phyloP scores from a whole-genome alignment of 2,329 filamentous ascomycete genomes.

The Scorias spongiosa region DNA sequence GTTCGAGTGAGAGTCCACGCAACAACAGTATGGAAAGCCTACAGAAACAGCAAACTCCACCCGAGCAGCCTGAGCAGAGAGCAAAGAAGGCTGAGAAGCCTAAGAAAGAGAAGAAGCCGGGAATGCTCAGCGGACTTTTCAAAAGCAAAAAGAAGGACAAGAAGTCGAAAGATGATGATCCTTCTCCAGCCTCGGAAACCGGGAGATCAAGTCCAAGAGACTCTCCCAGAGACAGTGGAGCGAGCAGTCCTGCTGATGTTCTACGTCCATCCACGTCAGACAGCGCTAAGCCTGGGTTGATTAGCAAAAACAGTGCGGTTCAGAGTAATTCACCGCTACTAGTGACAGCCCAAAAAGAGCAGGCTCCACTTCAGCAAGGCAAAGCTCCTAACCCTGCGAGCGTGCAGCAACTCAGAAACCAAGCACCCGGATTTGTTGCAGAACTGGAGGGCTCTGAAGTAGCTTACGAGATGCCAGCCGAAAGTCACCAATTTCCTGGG shows the following conservation, averaged over 20 bases:
- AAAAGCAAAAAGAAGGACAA: conserved; percentile 52
- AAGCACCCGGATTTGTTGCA: conserved; percentile 12
- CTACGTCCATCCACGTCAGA: not conserved
- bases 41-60: conserved; percentile 49
- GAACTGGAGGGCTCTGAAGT: conserved; percentile 24
- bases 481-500: conserved; percentile 10
- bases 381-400: not conserved
- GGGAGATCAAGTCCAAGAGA: conserved; percentile 2
- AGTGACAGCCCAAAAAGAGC: not conserved
- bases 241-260: not conserved
- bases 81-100: conserved; percentile 66
- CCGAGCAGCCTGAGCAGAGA: conserved; percentile 55
- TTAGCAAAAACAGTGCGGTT: not conserved
- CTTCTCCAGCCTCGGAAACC: conserved; percentile 2
- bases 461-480: conserved; percentile 19
- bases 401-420: not conserved
- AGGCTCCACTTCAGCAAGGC: not conserved
- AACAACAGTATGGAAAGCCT: conserved; percentile 58
- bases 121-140: conserved; percentile 57
- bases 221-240: not conserved
- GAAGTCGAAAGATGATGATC: conserved; percentile 37
- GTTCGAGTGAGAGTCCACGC: conserved; percentile 30
- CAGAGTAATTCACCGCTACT: not conserved
- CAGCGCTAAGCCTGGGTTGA: not conserved
- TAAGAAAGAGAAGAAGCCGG: conserved; percentile 54